Evolutionary conservation across 1,139 yeast genomes (phyloP).

Genomic region (Pneumocystis oryctolagi): DNA sequence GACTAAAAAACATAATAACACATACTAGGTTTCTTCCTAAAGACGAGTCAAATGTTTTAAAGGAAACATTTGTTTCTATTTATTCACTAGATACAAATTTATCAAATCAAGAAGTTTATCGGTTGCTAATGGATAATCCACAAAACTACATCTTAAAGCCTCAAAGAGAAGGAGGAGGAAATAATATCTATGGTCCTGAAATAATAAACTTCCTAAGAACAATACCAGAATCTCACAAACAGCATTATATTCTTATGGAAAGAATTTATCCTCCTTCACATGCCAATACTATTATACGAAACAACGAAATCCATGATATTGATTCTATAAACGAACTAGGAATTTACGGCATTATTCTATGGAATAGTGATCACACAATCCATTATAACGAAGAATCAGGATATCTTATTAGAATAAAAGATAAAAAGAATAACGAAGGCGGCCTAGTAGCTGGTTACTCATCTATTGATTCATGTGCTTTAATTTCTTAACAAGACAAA

Average conservation of each 20-base stretch:
- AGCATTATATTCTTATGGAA: constrained; percentile 87
- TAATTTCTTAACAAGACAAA: background rate
- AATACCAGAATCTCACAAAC: constrained; percentile 64
- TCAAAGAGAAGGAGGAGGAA: constrained; percentile 94
- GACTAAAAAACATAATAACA: constrained; percentile 15
- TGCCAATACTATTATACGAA: constrained; percentile 55
- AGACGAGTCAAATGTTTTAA: constrained; percentile 25
- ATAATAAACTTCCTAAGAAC: constrained; percentile 57
- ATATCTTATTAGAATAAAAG: constrained; percentile 75
- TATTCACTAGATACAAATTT: constrained; percentile 62
- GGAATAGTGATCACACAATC: constrained; percentile 43
- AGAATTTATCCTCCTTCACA: constrained; percentile 61
- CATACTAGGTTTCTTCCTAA: background rate
- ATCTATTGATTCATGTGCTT: constrained; percentile 46
- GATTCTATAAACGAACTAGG: constrained; percentile 81
- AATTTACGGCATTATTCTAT: constrained; percentile 67
- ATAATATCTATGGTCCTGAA: constrained; percentile 71
- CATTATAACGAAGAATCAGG: constrained; percentile 58
- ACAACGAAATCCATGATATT: constrained; percentile 46
- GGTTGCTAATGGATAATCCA: constrained; percentile 54
- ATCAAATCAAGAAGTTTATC: constrained; percentile 49
- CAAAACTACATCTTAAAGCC: constrained; percentile 75
- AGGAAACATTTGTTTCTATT: constrained; percentile 65
- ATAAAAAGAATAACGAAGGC: constrained; percentile 80
- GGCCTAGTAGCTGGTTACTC: constrained; percentile 99